Percentiles rank a stretch among this genome's conserved stretches.
Conservation (phyloP, 192 early-diverging fungal genomes). For the Coemansia erecta region DNA sequence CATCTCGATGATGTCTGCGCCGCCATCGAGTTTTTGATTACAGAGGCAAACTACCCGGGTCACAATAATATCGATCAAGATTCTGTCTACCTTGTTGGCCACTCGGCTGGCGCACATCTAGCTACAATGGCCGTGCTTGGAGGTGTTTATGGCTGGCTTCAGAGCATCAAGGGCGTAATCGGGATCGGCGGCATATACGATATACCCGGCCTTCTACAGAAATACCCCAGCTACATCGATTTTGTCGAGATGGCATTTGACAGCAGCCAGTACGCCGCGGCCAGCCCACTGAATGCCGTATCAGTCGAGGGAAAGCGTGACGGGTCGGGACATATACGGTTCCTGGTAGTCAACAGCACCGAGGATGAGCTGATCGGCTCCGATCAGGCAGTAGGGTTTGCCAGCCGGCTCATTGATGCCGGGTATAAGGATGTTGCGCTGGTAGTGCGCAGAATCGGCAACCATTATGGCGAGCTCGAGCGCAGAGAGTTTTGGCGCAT, state of each 20-base stretch:
- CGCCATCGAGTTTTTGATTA: slow-evolving; percentile 55
- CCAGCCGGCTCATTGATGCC: slow-evolving; percentile 10
- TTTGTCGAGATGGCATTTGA: slow-evolving; percentile 76
- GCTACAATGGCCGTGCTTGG: slow-evolving; percentile 59
- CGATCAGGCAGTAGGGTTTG: slow-evolving; percentile 53
- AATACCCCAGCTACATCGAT: slow-evolving; percentile 66
- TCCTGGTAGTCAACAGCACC: slow-evolving; percentile 63
- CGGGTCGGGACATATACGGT: slow-evolving; percentile 41
- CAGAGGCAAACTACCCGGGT: slow-evolving; percentile 20
- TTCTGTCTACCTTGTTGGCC: slow-evolving; percentile 63
- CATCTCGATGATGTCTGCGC: slow-evolving; percentile 65
- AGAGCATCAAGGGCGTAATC: slow-evolving; percentile 58
- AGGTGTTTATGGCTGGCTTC: slow-evolving; percentile 26
- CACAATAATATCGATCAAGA: slow-evolving; percentile 21
- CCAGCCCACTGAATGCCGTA: slow-evolving; percentile 20
- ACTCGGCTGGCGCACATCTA: slow-evolving; percentile 80
- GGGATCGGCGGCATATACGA: slow-evolving; percentile 88
- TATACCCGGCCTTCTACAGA: slow-evolving; percentile 59
- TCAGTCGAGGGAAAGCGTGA: neutral
- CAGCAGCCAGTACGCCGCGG: neutral
- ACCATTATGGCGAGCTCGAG: slow-evolving; percentile 24
- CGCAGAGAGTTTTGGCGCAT: slow-evolving; percentile 31
- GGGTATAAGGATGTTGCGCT: slow-evolving; percentile 26
- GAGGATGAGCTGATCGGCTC: slow-evolving; percentile 70
- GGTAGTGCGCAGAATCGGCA: slow-evolving; percentile 21